Percentiles rank a stretch among this genome's conserved stretches.
Evolutionary conservation across 768 basidiomycete species (phyloP).

Genomic region (Hirschioporus abietinus): DNA sequence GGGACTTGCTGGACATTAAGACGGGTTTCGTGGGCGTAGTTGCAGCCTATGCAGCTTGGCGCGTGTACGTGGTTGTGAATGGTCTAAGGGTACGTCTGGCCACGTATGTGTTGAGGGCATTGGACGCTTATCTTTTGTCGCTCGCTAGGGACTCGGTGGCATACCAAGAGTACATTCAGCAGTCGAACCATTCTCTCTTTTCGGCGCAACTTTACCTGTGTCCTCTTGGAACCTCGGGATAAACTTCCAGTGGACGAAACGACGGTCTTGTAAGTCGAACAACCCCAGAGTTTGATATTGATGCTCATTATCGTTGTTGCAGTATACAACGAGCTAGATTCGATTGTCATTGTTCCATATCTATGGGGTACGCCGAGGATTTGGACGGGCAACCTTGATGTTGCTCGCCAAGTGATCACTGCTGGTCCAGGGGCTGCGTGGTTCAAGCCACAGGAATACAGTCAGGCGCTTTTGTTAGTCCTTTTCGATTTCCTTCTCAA

Average conservation of each 20-base stretch:
- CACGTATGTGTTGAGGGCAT: not conserved
- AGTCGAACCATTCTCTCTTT: conserved; percentile 34
- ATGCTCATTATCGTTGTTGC: not conserved
- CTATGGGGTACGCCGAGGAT: conserved; percentile 10
- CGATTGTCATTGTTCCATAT: conserved; percentile 12
- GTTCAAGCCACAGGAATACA: conserved; percentile 13
- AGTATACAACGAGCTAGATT: conserved; percentile 12
- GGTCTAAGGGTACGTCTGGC: conserved; percentile 26
- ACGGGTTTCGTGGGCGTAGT: not conserved
- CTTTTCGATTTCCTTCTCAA: not conserved
- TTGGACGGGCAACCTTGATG: conserved; percentile 12
- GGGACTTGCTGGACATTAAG: not conserved
- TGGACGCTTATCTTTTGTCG: not conserved
- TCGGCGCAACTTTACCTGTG: conserved; percentile 33
- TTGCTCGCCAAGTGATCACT: conserved; percentile 15
- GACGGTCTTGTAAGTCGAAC: conserved; percentile 26
- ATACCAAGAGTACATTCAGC: conserved; percentile 36
- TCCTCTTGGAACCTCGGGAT: conserved; percentile 40
- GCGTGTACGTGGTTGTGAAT: conserved; percentile 14
- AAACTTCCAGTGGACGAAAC: conserved; percentile 31
- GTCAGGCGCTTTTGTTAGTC: not conserved
- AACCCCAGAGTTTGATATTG: not conserved
- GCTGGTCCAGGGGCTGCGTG: conserved; percentile 13
- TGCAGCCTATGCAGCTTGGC: not conserved
- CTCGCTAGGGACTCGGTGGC: conserved; percentile 29